phyloP scores from a whole-genome alignment of 2,329 filamentous ascomycete genomes.

The Phyllachora maydis region DNA sequence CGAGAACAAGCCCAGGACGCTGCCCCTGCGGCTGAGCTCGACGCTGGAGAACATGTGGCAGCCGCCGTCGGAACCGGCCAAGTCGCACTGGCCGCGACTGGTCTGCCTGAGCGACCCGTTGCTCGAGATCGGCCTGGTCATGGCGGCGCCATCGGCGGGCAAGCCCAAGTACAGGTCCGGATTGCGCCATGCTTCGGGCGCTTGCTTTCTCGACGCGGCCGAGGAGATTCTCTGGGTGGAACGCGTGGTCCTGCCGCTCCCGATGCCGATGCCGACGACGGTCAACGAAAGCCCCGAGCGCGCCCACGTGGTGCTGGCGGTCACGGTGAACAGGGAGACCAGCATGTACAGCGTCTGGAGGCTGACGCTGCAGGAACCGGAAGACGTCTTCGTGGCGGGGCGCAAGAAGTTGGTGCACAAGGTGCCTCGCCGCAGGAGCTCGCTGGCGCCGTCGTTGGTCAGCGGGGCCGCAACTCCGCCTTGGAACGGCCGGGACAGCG shows the following conservation, averaged over 20 bases:
- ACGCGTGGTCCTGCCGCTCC: slow-evolving; percentile 36
- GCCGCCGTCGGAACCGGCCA: slow-evolving; percentile 24
- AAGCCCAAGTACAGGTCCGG: slow-evolving; percentile 7
- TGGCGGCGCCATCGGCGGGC: slow-evolving; percentile 24
- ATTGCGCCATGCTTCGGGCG: too few relatives aligned
- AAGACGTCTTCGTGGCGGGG: slow-evolving; percentile 31
- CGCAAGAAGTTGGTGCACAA: slow-evolving; percentile 22
- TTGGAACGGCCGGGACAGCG: slow-evolving; percentile 57
- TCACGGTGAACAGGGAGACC: slow-evolving; percentile 62
- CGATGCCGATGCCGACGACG: too few relatives aligned
- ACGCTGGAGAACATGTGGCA: slow-evolving; percentile 39
- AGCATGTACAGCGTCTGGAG: slow-evolving; percentile 74
- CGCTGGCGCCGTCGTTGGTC: slow-evolving; percentile 45
- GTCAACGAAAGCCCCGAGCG: slow-evolving; percentile 15
- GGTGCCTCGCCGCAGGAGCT: slow-evolving; percentile 32
- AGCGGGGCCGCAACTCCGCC: slow-evolving; percentile 63
- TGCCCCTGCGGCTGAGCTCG: slow-evolving; percentile 27
- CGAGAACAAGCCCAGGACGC: slow-evolving; percentile 30
- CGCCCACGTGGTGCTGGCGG: slow-evolving; percentile 44
- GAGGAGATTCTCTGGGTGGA: slow-evolving; percentile 80
- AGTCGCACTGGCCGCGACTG: slow-evolving; percentile 49
- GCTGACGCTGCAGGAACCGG: slow-evolving; percentile 53
- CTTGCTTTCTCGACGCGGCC: slow-evolving; percentile 44
- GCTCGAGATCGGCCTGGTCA: slow-evolving; percentile 66
- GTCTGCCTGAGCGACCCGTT: slow-evolving; percentile 76